Evolutionary conservation across 768 basidiomycete species (phyloP), one percentile per base, ranked within the genome.

Genomic region (Rhodotorula diobovata): DNA sequence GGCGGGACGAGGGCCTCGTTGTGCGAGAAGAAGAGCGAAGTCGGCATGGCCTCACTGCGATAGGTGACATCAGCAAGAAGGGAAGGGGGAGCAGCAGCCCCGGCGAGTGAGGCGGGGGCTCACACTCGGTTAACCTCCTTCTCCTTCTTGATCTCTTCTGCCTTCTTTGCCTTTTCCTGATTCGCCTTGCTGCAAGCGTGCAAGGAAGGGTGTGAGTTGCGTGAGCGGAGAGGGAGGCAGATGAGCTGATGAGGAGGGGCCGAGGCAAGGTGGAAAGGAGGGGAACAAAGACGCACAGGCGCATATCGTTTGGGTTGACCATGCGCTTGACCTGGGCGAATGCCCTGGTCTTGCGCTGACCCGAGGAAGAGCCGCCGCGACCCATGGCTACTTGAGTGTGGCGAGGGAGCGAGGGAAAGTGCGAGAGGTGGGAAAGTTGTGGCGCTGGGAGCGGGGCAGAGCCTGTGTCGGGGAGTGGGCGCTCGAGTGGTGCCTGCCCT

Each of bases 1-100:
- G 96, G 96, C 0, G 96, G 96, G 0, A 91, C 94, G 58, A 99
- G 89, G 30, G 96, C 89, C 32, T 90, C 88, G 80, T 99, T 98
- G 80, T 98, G 96, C 9, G 90, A 88, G 53, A 99, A 84, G 84
- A 97, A 97, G 76, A 97, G 84, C 30, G 93, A 92, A 41, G 93
- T 90, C n/a, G 93, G 87, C 54, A 89, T 84, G 78, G 91, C 89
- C 8, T 90, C 87, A 57, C 93, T 95, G 78, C 28, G 48, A 37
- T 5, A 35, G 56, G 9, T 18, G 41, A 15, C 14, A 15, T 43
- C 41, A 43, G 57, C 23, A 20, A 3, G 25, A 28, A 62, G 56
- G 50, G 7, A 51, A 28, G 39, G 15, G 59, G 20, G n/a, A 30
- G 57, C 32, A 2, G 23, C 30, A 51, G 41, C 57, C 28, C 9